Evolutionary conservation across 768 basidiomycete genomes (phyloP), one percentile per base, ranked within the genome.

Genomic region (Phylloporus rhodoxanthus): DNA sequence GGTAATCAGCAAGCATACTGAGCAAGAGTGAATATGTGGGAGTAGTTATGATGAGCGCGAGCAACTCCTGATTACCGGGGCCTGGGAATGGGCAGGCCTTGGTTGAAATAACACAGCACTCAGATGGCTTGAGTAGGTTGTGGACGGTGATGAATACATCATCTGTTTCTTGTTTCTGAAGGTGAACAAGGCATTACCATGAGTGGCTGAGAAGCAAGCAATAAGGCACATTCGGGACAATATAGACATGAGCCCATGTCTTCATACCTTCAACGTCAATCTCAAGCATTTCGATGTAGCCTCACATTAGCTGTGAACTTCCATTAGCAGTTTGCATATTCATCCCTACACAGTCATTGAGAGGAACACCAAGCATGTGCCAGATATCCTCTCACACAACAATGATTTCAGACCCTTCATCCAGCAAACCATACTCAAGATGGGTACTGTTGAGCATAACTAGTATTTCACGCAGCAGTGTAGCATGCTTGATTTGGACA

Each of bases 291-390:
- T 55, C 36, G 4, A 51, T 4, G 20, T 46, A 51, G 7, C 43
- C 43, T 2, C 8, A 4, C 42, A 47, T 55, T 2, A 26, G 33
- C 9, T 55, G 53, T 36, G 32, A 41, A 0, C 9, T 33, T 2
- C 57, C 53, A 42, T 63, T 63, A 4, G 56, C 60, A 11, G 53
- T 57, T 17, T 65, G 51, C 62, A 65, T 65, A 1, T 25, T 52
- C 54, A 66, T 58, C 15, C 29, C 26, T 5, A 47, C 36, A 21
- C 29, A 2, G n/a, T 46, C 25, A 17, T 63, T 65, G 15, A 60
- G 36, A 4, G 7, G 58, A 4, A 19, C 49, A 23, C 39, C 52
- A 17, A 50, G 52, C 52, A 33, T 47, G 7, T 2, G 25, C 45
- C 53, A 59, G 17, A 57, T 21, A 23, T 65, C 59, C 15, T 54